A percentile compares a stretch with the other conserved stretches of the same genome.
Evolutionary conservation across 495 filamentous ascomycete species (phyloP).

Genomic region (Podospora pseudoanserina): DNA sequence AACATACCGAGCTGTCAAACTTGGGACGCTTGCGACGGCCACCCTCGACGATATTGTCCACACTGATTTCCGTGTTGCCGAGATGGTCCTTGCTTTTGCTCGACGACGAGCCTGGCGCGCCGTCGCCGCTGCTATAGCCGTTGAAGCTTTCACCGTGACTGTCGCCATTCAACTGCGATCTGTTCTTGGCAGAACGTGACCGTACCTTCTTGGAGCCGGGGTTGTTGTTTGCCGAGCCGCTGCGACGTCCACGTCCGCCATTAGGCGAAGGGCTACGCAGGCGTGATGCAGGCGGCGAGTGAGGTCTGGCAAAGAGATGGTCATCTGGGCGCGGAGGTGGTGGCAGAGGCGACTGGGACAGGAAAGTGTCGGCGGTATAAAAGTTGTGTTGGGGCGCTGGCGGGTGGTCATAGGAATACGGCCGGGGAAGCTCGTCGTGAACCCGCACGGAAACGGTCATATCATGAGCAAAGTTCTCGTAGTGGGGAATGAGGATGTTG

Average conservation of each 20-base stretch:
- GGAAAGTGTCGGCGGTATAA: slow-evolving; percentile 27
- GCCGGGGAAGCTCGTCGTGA: slow-evolving; percentile 59
- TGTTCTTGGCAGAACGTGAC: slow-evolving; percentile 66
- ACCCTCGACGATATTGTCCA: slow-evolving; percentile 96
- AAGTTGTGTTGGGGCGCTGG: slow-evolving; percentile 32
- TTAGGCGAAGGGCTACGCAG: slow-evolving; percentile 83
- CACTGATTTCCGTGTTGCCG: slow-evolving; percentile 92
- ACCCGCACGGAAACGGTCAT: slow-evolving; percentile 90
- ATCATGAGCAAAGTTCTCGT: slow-evolving; percentile 87
- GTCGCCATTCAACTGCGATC: slow-evolving; percentile 65
- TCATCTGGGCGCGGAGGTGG: slow-evolving; percentile 44
- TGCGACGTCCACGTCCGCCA: slow-evolving; percentile 66
- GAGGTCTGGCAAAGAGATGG: slow-evolving; percentile 60
- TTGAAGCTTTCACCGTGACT: slow-evolving; percentile 59
- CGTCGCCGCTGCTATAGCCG: slow-evolving; percentile 78
- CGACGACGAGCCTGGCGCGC: slow-evolving; percentile 67
- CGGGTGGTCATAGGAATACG: slow-evolving; percentile 36
- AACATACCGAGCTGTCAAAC: slow-evolving; percentile 92
- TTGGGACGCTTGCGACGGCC: slow-evolving; percentile 92
- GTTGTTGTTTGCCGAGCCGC: slow-evolving; percentile 61
- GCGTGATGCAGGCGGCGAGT: slow-evolving; percentile 62
- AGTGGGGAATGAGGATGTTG: slow-evolving; percentile 85
- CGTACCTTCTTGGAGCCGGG: slow-evolving; percentile 57
- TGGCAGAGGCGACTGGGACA: slow-evolving; percentile 42
- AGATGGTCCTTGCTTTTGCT: slow-evolving; percentile 75